A percentile compares a stretch with the other conserved stretches of the same genome.
phyloP scores from a whole-genome alignment of 257 asterid genomes.

The Solanum etuberosum region DNA sequence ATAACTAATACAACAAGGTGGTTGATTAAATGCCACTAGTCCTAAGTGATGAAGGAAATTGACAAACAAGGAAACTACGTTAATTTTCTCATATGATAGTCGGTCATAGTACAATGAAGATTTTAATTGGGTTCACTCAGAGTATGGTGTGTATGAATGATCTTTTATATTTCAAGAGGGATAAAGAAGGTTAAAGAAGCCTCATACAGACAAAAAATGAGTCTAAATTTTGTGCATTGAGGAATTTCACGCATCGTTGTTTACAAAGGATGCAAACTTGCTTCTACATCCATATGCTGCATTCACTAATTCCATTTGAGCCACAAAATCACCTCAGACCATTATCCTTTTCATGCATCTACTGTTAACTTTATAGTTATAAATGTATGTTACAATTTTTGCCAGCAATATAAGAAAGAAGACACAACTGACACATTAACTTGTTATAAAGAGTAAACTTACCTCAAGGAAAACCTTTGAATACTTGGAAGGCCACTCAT shows the following conservation, averaged over 20 bases:
- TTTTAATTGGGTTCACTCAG: neutral
- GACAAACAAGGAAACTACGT: neutral
- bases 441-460: conserved; percentile 10
- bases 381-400: neutral
- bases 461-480: conserved; percentile 88
- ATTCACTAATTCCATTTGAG: neutral
- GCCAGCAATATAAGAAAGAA: neutral
- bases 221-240: neutral
- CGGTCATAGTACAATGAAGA: neutral
- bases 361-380: neutral
- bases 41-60: neutral
- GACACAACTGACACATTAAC: neutral
- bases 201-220: neutral
- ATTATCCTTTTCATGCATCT: neutral
- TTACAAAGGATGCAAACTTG: neutral
- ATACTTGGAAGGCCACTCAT: conserved; percentile 99
- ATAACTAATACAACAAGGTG: neutral
- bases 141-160: neutral
- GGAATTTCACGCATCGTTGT: neutral
- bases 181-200: neutral
- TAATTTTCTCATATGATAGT: neutral
- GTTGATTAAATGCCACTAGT: neutral
- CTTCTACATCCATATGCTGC: neutral
- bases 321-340: neutral
- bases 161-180: neutral